Evolutionary conservation across 495 filamentous ascomycete species (phyloP), one percentile per base, ranked within the genome.

Genomic region (Tuber microsphaerosporum): DNA sequence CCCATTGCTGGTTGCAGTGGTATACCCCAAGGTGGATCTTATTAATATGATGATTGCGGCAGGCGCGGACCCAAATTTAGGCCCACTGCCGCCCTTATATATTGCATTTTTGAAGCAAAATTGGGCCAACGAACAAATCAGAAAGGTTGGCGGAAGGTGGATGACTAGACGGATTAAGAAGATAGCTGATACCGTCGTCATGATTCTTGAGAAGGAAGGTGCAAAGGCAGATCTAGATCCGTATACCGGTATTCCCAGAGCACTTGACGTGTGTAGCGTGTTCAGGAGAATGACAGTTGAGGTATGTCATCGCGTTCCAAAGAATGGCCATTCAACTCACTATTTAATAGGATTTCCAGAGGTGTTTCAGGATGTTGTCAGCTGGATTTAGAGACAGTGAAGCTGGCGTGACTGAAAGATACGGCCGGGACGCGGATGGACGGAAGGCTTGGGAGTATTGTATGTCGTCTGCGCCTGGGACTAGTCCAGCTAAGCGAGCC

Each of bases 21-120:
- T 31, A 19, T 8, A 65, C 31, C 31, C 56, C 1, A 65, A 65
- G 56, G 12, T 17, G 31, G 56, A 65, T 34, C 56, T 65, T 34
- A 65, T 65, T 6, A 65, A 65, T 17, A 65, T 65, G 56, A 65
- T 65, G 56, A 65, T 65, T 65, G 56, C 56, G 34, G 56, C 56
- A 31, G 56, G 56, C 26, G 56, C 56, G 6, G 56, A 65, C 56
- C 26, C 31, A 34, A 34, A 65, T 34, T 65, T 65, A 8, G 31
- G 56, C 26, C 56, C 56, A 65, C 12, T 34, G 56, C 56, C 26
- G 56, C 26, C 56, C 14, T 26, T 65, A 19, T 65, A 65, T 65
- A 17, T 65, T 65, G 56, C 56, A 65, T 17, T 19, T 10, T 16
- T 16, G 56, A 65, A 65, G 16, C 56, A 65, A 31, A 65, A 65